A percentile compares a stretch with the other conserved stretches of the same genome.
Conservation (phyloP, 345 rosid genomes). For the Litchi chinensis region DNA sequence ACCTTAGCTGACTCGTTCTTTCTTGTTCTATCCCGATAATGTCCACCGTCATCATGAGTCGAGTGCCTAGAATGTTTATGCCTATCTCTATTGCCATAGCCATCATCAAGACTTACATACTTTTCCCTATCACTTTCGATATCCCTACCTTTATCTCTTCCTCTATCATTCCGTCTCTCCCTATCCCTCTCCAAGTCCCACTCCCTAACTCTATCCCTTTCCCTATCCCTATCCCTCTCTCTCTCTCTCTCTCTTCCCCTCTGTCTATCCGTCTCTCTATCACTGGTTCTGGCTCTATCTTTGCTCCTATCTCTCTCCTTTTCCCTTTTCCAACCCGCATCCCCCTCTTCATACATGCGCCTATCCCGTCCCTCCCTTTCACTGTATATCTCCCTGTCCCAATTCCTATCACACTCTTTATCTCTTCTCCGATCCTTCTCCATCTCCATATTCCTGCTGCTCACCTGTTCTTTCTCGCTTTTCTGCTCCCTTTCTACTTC, state of each 20-base stretch:
- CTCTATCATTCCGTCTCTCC: conserved; percentile 44
- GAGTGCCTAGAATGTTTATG: conserved; percentile 34
- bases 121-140: conserved; percentile 39
- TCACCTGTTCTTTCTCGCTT: conserved; percentile 21
- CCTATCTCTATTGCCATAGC: conserved; percentile 32
- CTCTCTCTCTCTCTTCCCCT: conserved; percentile 47
- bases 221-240: conserved; percentile 38
- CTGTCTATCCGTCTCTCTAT: conserved; percentile 41
- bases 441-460: conserved; percentile 18
- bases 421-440: conserved; percentile 30
- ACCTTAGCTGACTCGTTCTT: conserved; percentile 32
- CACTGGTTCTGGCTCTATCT: conserved; percentile 41
- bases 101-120: conserved; percentile 34
- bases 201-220: conserved; percentile 30
- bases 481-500: conserved; percentile 23
- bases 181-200: conserved; percentile 28
- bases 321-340: conserved; percentile 42
- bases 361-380: conserved; percentile 45
- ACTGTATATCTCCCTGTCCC: conserved; percentile 37
- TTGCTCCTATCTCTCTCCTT: conserved; percentile 45
- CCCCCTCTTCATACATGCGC: conserved; percentile 45
- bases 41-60: conserved; percentile 33
- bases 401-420: conserved; percentile 33
- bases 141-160: conserved; percentile 49
- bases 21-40: conserved; percentile 32